Evolutionary conservation across 129 eudicot species (phyloP).

Genomic region (Saposhnikovia divaricata): DNA sequence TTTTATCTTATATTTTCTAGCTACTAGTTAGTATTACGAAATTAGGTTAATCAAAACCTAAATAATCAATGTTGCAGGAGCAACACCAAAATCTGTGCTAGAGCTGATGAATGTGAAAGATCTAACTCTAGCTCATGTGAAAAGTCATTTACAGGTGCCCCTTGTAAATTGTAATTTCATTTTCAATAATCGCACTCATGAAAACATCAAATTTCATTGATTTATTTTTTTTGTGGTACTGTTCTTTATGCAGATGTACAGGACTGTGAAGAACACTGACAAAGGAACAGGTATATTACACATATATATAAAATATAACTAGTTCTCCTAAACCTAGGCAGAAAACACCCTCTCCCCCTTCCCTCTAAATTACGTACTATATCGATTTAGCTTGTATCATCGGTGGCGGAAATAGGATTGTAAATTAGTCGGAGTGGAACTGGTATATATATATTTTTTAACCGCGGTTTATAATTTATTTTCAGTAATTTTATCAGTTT

Average conservation of each 20-base stretch:
- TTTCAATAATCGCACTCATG: neutral
- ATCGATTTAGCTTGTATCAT: too few relatives aligned
- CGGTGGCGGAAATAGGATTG: too few relatives aligned
- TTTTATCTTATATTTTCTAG: neutral
- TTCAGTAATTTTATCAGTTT: too few relatives aligned
- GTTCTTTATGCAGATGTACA: slow-evolving; percentile 78
- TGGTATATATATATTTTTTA: too few relatives aligned
- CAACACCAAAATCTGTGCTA: slow-evolving; percentile 90
- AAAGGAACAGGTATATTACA: slow-evolving; percentile 49
- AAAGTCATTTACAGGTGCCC: slow-evolving; percentile 80
- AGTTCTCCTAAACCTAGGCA: neutral
- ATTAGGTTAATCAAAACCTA: neutral
- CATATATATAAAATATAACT: neutral
- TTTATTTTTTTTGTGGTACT: slow-evolving; percentile 14
- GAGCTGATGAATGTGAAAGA: slow-evolving; percentile 96
- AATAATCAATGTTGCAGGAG: slow-evolving; percentile 37
- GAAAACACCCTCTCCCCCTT: too few relatives aligned
- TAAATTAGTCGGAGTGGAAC: too few relatives aligned
- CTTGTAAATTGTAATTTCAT: neutral
- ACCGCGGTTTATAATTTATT: too few relatives aligned
- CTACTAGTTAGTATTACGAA: neutral
- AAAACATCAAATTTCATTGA: neutral
- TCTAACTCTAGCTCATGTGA: slow-evolving; percentile 95
- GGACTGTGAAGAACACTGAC: slow-evolving; percentile 97
- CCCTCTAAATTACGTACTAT: too few relatives aligned